phyloP scores from a whole-genome alignment of 176 grass and related monocot genomes.

The Hyparrhenia diplandra region DNA sequence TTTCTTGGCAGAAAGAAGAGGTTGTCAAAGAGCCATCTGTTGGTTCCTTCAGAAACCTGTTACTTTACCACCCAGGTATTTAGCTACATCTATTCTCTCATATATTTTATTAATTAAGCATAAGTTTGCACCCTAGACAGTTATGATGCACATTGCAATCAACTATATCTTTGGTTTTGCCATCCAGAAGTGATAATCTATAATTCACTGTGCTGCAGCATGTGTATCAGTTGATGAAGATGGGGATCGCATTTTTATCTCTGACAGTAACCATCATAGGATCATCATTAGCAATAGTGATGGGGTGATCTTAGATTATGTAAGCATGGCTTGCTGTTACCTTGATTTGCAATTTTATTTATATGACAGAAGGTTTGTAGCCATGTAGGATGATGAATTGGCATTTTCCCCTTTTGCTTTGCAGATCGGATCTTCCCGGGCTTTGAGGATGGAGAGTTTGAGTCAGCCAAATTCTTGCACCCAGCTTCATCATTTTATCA shows the following conservation, averaged over 20 bases:
- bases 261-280: slow-evolving; percentile 81
- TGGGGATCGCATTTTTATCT: slow-evolving; percentile 74
- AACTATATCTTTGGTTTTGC: slow-evolving; percentile 3
- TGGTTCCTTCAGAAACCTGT: slow-evolving; percentile 60
- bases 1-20: slow-evolving; percentile 51
- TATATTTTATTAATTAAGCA: slow-evolving; percentile 19
- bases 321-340: slow-evolving; percentile 41
- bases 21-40: slow-evolving; percentile 49
- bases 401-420: slow-evolving; percentile 14
- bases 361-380: not conserved
- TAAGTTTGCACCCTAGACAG: slow-evolving; percentile 3
- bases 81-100: not conserved
- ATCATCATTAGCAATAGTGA: slow-evolving; percentile 62
- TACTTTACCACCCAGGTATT: slow-evolving; percentile 64
- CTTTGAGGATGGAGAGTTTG: slow-evolving; percentile 97
- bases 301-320: slow-evolving; percentile 76
- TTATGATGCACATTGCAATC: slow-evolving; percentile 1
- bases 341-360: slow-evolving; percentile 22
- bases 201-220: slow-evolving; percentile 41
- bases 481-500: slow-evolving; percentile 82
- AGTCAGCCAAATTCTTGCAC: slow-evolving; percentile 71
- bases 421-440: slow-evolving; percentile 85
- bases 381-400: not conserved
- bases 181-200: slow-evolving; percentile 9
- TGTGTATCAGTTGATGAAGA: slow-evolving; percentile 80